Evolutionary conservation across 495 filamentous ascomycete species (phyloP).

Genomic region (Neurospora sp.): DNA sequence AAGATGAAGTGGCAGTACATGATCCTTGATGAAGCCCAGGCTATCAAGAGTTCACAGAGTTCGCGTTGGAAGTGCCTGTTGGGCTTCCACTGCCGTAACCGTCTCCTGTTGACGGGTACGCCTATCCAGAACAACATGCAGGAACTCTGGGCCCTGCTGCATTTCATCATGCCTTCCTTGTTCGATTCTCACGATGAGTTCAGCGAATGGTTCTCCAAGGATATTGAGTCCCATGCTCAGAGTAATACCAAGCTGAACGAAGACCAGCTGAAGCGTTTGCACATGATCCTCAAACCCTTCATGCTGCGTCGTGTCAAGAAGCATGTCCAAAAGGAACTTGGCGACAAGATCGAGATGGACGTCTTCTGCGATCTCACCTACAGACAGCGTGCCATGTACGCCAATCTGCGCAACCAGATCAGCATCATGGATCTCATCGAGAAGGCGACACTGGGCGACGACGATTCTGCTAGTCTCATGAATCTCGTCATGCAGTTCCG

Average conservation of each 20-base stretch:
- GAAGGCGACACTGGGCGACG: conserved; percentile 89
- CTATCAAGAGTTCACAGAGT: conserved; percentile 95
- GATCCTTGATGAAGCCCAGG: conserved; percentile 97
- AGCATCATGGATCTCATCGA: conserved; percentile 98
- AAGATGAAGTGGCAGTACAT: conserved; percentile 99
- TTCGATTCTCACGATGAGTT: conserved; percentile 99
- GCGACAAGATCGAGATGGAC: conserved; percentile 95
- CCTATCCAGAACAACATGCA: conserved; percentile 99
- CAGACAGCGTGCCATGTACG: conserved; percentile 90
- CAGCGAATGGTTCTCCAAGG: conserved; percentile 99
- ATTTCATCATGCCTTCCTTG: conserved; percentile 98
- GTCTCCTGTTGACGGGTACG: conserved; percentile 88
- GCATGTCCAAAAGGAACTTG: conserved; percentile 95
- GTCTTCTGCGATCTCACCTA: conserved; percentile 96
- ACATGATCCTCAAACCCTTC: conserved; percentile 99
- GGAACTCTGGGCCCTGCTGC: conserved; percentile 91
- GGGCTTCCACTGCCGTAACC: conserved; percentile 91
- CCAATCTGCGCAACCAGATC: conserved; percentile 86
- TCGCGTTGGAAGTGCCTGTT: conserved; percentile 94
- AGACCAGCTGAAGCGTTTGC: conserved; percentile 87
- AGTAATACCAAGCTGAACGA: conserved; percentile 98
- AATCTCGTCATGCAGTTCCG: conserved; percentile 99
- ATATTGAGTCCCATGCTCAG: conserved; percentile 96
- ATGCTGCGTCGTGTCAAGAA: conserved; percentile 99
- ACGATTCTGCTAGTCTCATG: conserved; percentile 95